These are phyloP conservation scores for Penicillium pulvis DNA, from an alignment of 495 filamentous ascomycete species.

Conservation along the genomic window DNA sequence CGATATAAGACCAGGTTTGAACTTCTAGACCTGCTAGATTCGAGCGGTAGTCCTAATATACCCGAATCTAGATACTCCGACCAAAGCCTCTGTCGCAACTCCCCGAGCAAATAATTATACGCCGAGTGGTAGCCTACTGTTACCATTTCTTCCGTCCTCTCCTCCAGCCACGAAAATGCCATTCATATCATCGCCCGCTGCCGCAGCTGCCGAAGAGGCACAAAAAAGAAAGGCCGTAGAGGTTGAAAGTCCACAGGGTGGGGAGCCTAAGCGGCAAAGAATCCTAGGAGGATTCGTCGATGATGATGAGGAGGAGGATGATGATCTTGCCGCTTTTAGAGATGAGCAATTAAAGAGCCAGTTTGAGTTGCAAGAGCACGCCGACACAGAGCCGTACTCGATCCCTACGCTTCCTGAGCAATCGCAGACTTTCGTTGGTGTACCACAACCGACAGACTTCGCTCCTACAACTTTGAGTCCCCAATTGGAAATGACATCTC, in stretches of 20 bases:
- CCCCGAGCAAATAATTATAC: conserved; percentile 27
- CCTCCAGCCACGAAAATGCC: conserved; percentile 55
- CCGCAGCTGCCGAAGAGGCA: conserved; percentile 20
- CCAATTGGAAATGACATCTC: conserved; percentile 15
- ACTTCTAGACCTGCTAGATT: neutral
- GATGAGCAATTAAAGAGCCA: conserved; percentile 43
- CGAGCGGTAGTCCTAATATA: conserved; percentile 4
- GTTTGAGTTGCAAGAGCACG: conserved; percentile 39
- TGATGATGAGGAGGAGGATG: conserved; percentile 47
- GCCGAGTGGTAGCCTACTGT: conserved; percentile 16
- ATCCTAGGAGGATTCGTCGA: conserved; percentile 51
- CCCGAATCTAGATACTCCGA: conserved; percentile 41
- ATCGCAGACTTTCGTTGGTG: conserved; percentile 2
- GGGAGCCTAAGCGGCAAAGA: conserved; percentile 44
- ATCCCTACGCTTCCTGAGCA: conserved; percentile 12
- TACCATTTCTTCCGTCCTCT: conserved; percentile 31
- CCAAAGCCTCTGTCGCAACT: conserved; percentile 30
- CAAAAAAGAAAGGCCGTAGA: conserved; percentile 50
- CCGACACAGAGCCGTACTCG: conserved; percentile 15
- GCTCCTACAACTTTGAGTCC: conserved; percentile 10
- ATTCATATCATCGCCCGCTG: conserved; percentile 59
- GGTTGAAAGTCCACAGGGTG: conserved; percentile 32
- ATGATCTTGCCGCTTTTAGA: conserved; percentile 32
- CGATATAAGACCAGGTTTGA: conserved; percentile 50
- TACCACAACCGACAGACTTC: conserved; percentile 4